A percentile compares a stretch with the other conserved stretches of the same genome.
Conservation (phyloP, 345 rosid species). For the Odontarrhena argentea region DNA sequence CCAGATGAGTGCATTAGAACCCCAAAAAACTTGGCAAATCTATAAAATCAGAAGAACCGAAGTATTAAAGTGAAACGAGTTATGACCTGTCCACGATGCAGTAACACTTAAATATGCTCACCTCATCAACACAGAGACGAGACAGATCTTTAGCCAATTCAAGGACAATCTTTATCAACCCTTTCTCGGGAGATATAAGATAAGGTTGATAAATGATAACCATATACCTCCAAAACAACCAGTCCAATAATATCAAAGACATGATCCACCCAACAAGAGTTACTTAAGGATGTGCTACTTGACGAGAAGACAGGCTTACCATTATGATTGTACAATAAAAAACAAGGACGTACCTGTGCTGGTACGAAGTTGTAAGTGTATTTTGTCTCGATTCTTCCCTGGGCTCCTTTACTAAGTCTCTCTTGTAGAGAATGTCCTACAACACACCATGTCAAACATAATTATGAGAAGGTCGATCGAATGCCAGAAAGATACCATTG, state of each 20-base stretch:
- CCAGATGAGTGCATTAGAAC: neutral
- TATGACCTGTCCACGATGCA: constrained; percentile 13
- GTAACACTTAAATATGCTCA: constrained; percentile 28
- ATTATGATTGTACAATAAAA: constrained; percentile 28
- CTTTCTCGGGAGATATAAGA: constrained; percentile 99
- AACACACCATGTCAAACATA: constrained; percentile 31
- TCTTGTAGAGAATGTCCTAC: constrained; percentile 89
- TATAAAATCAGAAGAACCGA: neutral
- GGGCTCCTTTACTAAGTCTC: constrained; percentile 38
- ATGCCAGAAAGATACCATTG: constrained; percentile 11
- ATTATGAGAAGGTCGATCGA: constrained; percentile 31
- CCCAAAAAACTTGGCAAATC: constrained; percentile 9
- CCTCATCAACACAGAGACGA: constrained; percentile 97
- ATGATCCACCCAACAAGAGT: neutral
- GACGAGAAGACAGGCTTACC: constrained; percentile 17
- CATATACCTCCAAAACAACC: constrained; percentile 98
- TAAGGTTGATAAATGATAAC: constrained; percentile 98
- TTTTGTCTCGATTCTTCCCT: constrained; percentile 59
- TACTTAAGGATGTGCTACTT: constrained; percentile 17
- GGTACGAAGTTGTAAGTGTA: constrained; percentile 81
- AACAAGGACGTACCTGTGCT: constrained; percentile 64
- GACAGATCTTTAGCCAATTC: constrained; percentile 98
- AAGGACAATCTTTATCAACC: constrained; percentile 91
- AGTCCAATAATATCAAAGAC: constrained; percentile 30
- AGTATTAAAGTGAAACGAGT: constrained; percentile 21